phyloP scores from a whole-genome alignment of 1,284 basidiomycete species.

The Cryptococcus sp. region DNA sequence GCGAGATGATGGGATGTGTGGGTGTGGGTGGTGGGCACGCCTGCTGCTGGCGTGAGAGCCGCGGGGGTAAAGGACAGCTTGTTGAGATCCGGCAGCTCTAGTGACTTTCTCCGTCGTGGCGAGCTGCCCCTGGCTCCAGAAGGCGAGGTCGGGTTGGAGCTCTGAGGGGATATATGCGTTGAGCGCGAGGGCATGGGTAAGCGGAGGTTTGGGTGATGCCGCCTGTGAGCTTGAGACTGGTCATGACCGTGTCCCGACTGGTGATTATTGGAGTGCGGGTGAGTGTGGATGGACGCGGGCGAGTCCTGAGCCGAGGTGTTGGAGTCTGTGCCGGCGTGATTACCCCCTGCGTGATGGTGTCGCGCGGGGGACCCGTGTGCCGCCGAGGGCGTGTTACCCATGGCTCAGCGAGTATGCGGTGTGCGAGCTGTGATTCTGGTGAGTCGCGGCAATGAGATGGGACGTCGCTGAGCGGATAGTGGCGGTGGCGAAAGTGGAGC shows the following conservation, averaged over 20 bases:
- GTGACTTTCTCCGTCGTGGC: constrained; percentile 48
- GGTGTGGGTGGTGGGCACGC: constrained; percentile 44
- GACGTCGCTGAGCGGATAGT: not conserved
- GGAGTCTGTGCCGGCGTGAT: not conserved
- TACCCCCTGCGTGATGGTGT: constrained; percentile 3
- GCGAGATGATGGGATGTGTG: constrained; percentile 42
- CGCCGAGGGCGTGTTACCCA: constrained; percentile 51
- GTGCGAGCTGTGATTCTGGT: too few species aligned
- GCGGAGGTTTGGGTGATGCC: constrained; percentile 38
- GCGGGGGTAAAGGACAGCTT: constrained; percentile 49
- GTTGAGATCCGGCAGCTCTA: constrained; percentile 53
- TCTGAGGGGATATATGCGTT: constrained; percentile 38
- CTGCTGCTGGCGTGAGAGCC: constrained; percentile 31
- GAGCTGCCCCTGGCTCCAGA: constrained; percentile 36
- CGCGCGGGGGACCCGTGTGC: constrained; percentile 30
- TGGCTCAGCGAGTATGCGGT: constrained; percentile 13
- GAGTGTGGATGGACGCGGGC: constrained; percentile 9
- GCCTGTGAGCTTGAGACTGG: constrained; percentile 7
- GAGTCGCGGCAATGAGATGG: not conserved
- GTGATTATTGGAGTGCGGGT: not conserved
- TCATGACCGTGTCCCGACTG: not conserved
- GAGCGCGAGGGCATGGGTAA: constrained; percentile 45
- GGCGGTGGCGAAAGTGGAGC: not conserved
- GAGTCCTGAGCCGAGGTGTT: not conserved
- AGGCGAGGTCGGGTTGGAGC: constrained; percentile 47